Conservation (phyloP, 352 stramenopile species). For the Pythium grandisporangium region DNA sequence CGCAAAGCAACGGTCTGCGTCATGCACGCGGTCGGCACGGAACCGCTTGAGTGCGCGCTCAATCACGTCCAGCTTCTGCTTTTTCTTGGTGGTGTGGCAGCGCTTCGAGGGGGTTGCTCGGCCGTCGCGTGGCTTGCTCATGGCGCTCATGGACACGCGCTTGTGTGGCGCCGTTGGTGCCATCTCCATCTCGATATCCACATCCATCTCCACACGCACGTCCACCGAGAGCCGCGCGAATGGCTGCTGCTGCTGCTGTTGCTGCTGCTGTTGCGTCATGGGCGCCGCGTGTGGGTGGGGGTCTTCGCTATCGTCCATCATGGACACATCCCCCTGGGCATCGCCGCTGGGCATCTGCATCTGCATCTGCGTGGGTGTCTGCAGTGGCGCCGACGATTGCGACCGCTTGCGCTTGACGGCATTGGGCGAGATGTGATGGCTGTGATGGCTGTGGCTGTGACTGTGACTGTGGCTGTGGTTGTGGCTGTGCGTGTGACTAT, state of each 20-base stretch:
- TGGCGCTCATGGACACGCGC: constrained; percentile 10
- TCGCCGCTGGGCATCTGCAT: no score
- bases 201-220: constrained; percentile 11
- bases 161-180: constrained; percentile 1
- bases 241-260: no score
- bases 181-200: background rate
- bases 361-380: background rate
- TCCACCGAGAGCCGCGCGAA: no score
- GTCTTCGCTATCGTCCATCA: no score
- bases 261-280: no score
- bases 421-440: constrained; percentile 30
- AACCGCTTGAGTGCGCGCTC: constrained; percentile 53
- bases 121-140: constrained; percentile 8
- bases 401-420: constrained; percentile 53
- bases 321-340: no score
- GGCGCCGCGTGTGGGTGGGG: no score
- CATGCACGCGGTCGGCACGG: constrained; percentile 14
- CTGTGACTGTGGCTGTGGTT: background rate
- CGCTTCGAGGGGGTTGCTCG: constrained; percentile 35
- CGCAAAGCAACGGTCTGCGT: constrained; percentile 24
- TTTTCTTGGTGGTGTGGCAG: constrained; percentile 49
- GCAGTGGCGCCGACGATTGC: constrained; percentile 24
- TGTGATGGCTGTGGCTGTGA: background rate
- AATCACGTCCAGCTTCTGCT: constrained; percentile 50
- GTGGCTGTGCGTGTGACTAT: background rate